A percentile compares a stretch with the other conserved stretches of the same genome.
Conservation (phyloP, 2,329 filamentous ascomycete genomes). For the Xylariaceae sp. region DNA sequence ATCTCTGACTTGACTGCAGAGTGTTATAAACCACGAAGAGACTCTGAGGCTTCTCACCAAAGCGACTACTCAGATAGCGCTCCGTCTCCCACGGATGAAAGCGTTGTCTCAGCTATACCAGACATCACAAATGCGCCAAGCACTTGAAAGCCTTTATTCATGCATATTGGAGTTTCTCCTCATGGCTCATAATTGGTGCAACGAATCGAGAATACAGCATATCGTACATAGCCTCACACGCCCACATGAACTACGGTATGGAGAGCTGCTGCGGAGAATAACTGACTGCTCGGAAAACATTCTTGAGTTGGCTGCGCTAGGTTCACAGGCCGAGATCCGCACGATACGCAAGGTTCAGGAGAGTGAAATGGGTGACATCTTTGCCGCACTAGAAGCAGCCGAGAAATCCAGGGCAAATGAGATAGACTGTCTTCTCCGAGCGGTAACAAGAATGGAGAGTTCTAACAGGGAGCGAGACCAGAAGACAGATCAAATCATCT, state of each 20-base stretch:
- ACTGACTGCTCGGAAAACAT: background rate
- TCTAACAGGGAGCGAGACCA: too few species aligned
- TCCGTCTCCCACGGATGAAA: background rate
- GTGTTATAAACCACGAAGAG: background rate
- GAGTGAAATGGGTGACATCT: too few species aligned
- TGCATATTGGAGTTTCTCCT: constrained; percentile 1
- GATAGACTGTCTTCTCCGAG: too few species aligned
- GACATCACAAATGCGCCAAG: background rate
- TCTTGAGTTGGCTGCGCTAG: too few species aligned
- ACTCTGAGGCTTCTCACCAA: background rate
- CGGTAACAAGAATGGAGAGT: too few species aligned
- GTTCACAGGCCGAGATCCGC: too few species aligned
- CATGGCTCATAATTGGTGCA: background rate
- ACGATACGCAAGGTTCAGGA: too few species aligned
- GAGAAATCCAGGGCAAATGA: too few species aligned
- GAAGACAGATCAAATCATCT: too few species aligned
- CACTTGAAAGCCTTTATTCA: background rate
- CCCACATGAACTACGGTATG: background rate
- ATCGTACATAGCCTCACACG: background rate
- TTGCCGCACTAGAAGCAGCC: too few species aligned
- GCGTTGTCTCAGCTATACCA: background rate
- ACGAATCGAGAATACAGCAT: background rate
- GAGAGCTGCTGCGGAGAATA: background rate
- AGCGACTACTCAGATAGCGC: background rate
- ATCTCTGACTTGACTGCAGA: background rate